Evolutionary conservation across 805 yeast species (phyloP).

Genomic region (Metschnikowia shivogae): DNA sequence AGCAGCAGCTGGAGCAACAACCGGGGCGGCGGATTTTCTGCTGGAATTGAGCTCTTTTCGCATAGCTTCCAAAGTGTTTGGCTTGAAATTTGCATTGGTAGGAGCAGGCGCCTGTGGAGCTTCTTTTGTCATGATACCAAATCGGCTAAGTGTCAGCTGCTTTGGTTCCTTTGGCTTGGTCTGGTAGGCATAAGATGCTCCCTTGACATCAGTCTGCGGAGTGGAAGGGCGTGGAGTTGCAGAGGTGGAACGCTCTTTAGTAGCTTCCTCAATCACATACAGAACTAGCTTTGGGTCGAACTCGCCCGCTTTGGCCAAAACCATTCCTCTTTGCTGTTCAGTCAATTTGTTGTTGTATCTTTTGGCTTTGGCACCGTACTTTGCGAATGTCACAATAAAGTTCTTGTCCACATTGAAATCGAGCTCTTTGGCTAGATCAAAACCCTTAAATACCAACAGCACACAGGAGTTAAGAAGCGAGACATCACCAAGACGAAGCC

Average conservation of each 20-base stretch:
- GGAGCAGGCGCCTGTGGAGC: slow-evolving; percentile 38
- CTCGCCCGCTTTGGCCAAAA: slow-evolving; percentile 56
- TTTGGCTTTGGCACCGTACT: slow-evolving; percentile 62
- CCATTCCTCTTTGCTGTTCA: slow-evolving; percentile 59
- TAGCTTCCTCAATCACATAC: slow-evolving; percentile 26
- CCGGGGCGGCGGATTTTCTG: slow-evolving; percentile 17
- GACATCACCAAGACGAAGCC: slow-evolving; percentile 80
- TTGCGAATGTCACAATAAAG: slow-evolving; percentile 54
- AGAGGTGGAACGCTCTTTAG: slow-evolving; percentile 33
- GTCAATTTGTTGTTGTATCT: slow-evolving; percentile 67
- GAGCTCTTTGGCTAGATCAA: slow-evolving; percentile 59
- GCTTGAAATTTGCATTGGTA: slow-evolving; percentile 24
- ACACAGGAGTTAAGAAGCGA: slow-evolving; percentile 74
- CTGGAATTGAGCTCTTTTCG: slow-evolving; percentile 26
- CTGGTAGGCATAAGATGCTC: slow-evolving; percentile 18
- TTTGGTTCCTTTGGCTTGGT: slow-evolving; percentile 21
- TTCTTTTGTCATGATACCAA: slow-evolving; percentile 29
- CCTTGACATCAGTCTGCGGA: background rate
- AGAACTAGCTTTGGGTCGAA: slow-evolving; percentile 56
- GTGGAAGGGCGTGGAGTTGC: slow-evolving; percentile 8
- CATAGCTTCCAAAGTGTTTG: slow-evolving; percentile 32
- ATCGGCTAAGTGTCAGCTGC: slow-evolving; percentile 34
- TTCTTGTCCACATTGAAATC: slow-evolving; percentile 48
- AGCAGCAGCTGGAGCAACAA: slow-evolving; percentile 43
- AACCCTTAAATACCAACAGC: slow-evolving; percentile 57